phyloP scores from a whole-genome alignment of 192 early-diverging fungal species.

The Mortierella hygrophila region DNA sequence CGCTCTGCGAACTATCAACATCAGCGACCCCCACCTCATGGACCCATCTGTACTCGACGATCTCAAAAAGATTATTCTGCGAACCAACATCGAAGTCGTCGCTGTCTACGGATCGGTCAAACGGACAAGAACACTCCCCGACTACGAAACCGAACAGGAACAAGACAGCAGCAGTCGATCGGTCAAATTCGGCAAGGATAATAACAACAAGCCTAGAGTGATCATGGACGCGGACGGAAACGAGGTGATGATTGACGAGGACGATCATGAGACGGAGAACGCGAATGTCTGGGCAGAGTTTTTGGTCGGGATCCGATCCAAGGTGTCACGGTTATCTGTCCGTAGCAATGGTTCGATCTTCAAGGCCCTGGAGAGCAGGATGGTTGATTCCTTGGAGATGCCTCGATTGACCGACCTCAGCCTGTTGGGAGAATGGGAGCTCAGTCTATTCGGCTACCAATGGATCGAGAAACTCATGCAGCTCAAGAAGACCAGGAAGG shows the following conservation, averaged over 20 bases:
- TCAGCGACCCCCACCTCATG: constrained; percentile 10
- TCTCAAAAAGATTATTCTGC: constrained; percentile 26
- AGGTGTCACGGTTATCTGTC: constrained; percentile 3
- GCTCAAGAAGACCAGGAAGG: constrained; percentile 3
- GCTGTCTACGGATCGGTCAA: background rate
- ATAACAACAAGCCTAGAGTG: background rate
- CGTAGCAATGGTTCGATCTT: background rate
- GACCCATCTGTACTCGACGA: constrained; percentile 11
- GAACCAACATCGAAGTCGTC: background rate
- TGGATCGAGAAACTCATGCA: constrained; percentile 14
- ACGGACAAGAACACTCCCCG: background rate
- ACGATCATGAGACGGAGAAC: background rate
- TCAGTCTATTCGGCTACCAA: background rate
- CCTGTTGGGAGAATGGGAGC: background rate
- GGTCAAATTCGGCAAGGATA: background rate
- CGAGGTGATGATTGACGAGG: background rate
- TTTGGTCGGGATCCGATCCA: constrained; percentile 7
- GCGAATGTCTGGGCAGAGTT: constrained; percentile 8
- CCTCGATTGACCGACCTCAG: background rate
- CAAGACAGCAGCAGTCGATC: background rate
- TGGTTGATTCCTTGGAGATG: background rate
- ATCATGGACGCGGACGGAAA: background rate
- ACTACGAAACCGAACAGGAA: background rate
- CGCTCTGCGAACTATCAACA: background rate
- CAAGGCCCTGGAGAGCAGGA: background rate